phyloP scores from a whole-genome alignment of 495 filamentous ascomycete species.

The Chaetomium tenue region DNA sequence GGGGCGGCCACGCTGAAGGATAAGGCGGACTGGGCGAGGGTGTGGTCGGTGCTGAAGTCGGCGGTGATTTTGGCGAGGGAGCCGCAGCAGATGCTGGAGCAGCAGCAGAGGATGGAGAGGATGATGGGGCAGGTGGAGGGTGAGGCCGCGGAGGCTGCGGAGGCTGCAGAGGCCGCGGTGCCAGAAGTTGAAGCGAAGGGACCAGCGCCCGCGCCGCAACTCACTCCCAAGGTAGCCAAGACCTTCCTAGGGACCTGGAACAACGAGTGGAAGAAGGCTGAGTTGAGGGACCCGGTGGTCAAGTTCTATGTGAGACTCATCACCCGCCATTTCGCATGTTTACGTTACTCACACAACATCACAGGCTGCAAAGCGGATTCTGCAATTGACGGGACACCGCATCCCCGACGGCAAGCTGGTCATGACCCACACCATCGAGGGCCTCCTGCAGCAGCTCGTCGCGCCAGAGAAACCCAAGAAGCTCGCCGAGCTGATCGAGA shows the following conservation, averaged over 20 bases:
- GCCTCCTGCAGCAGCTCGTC: slow-evolving; percentile 55
- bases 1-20: slow-evolving; percentile 32
- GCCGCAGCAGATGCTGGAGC: slow-evolving; percentile 15
- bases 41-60: slow-evolving; percentile 16
- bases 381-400: slow-evolving; percentile 71
- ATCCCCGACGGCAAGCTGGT: slow-evolving; percentile 66
- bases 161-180: not conserved
- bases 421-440: slow-evolving; percentile 51
- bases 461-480: slow-evolving; percentile 60
- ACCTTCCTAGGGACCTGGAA: slow-evolving; percentile 41
- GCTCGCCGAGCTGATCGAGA: slow-evolving; percentile 46
- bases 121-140: not conserved
- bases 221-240: slow-evolving; percentile 32
- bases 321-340: not conserved
- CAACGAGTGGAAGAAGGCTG: slow-evolving; percentile 52
- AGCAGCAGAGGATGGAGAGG: not conserved
- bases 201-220: not conserved
- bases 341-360: not conserved
- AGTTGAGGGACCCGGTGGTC: slow-evolving; percentile 56
- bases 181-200: slow-evolving; percentile 3
- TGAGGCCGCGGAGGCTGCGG: not conserved
- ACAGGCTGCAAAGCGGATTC: slow-evolving; percentile 72
- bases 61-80: slow-evolving; percentile 15
- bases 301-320: slow-evolving; percentile 64
- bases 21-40: slow-evolving; percentile 1